phyloP scores from a whole-genome alignment of 768 basidiomycete species.

The Mycena albidolilacea region DNA sequence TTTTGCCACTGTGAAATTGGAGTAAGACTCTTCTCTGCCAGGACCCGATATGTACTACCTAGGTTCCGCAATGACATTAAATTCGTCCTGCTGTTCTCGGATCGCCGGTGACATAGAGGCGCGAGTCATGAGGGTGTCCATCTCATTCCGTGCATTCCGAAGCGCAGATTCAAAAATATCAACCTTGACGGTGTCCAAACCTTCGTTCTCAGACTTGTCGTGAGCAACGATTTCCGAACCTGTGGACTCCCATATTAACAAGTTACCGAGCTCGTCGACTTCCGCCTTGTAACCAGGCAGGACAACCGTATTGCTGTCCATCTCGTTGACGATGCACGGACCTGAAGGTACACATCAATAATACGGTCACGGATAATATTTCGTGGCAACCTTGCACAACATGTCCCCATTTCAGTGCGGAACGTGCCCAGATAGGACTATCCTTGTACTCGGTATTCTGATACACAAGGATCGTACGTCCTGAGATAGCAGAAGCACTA shows the following conservation, averaged over 20 bases:
- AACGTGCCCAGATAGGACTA: slow-evolving; percentile 31
- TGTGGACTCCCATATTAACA: slow-evolving; percentile 33
- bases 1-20: slow-evolving; percentile 17
- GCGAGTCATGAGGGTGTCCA: slow-evolving; percentile 37
- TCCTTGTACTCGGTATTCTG: slow-evolving; percentile 15
- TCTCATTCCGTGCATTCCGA: slow-evolving; percentile 36
- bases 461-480: slow-evolving; percentile 22
- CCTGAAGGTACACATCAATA: neutral
- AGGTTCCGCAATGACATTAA: slow-evolving; percentile 34
- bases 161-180: slow-evolving; percentile 38
- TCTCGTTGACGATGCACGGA: slow-evolving; percentile 31
- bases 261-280: slow-evolving; percentile 35
- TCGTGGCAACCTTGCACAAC: slow-evolving; percentile 16
- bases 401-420: slow-evolving; percentile 27
- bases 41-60: neutral
- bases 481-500: neutral
- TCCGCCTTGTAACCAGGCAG: slow-evolving; percentile 33
- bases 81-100: slow-evolving; percentile 34
- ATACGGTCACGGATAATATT: neutral
- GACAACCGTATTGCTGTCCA: slow-evolving; percentile 36
- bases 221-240: neutral
- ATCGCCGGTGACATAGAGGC: slow-evolving; percentile 33
- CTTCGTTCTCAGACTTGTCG: slow-evolving; percentile 8
- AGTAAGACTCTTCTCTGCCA: neutral
- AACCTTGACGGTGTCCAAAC: slow-evolving; percentile 30